These are phyloP conservation scores for Bisporella sp. DNA, from an alignment of 2,329 filamentous ascomycete genomes.

Conservation along the genomic window DNA sequence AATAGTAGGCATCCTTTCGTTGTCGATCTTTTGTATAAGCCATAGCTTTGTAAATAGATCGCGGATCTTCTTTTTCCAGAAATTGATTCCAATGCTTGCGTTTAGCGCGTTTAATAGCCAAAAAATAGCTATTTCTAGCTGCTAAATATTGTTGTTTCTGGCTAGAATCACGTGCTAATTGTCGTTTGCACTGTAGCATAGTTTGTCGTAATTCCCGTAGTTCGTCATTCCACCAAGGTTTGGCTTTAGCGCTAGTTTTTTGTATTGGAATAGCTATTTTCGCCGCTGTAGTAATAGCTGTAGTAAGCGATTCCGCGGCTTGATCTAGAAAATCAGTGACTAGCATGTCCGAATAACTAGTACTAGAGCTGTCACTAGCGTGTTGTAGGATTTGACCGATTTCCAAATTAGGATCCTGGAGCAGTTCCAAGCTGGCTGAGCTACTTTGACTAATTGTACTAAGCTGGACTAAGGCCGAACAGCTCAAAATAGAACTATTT, in stretches of 20 bases:
- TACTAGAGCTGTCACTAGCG: too few relatives aligned
- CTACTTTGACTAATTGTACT: too few relatives aligned
- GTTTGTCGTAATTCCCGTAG: neutral
- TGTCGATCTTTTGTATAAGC: neutral
- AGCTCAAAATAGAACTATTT: too few relatives aligned
- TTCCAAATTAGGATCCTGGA: too few relatives aligned
- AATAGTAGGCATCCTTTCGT: neutral
- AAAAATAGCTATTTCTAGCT: neutral
- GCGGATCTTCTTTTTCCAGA: neutral
- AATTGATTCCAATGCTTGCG: neutral
- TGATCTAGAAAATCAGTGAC: neutral
- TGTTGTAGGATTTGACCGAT: too few relatives aligned
- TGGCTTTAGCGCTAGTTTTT: neutral
- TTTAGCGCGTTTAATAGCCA: neutral
- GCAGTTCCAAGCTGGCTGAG: too few relatives aligned
- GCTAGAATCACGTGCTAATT: neutral
- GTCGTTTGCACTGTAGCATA: neutral
- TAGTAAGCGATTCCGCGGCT: neutral
- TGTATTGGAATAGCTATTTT: neutral
- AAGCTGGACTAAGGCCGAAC: too few relatives aligned
- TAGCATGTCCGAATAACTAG: neutral
- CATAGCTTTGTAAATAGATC: neutral
- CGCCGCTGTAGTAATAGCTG: neutral
- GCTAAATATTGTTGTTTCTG: neutral
- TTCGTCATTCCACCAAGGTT: neutral